Evolutionary conservation across 495 filamentous ascomycete genomes (phyloP).

Genomic region (Talaromyces proteolyticus): DNA sequence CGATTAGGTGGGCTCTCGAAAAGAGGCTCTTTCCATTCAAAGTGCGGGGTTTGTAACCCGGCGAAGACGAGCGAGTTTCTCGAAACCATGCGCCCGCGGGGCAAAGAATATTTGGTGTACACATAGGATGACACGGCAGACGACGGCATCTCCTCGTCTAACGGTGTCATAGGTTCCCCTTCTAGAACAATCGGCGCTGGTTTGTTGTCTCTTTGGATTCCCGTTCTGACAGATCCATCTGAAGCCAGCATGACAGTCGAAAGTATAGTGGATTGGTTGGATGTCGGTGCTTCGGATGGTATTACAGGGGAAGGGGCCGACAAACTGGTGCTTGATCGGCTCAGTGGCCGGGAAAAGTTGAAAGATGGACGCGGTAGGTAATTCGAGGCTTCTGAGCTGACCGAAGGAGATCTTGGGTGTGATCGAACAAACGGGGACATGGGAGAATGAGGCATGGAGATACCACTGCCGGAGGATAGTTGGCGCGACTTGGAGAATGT

Average conservation of each 20-base stretch:
- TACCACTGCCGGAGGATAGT: slow-evolving; percentile 59
- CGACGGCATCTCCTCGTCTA: slow-evolving; percentile 31
- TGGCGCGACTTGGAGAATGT: slow-evolving; percentile 50
- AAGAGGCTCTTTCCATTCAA: slow-evolving; percentile 54
- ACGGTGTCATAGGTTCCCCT: slow-evolving; percentile 14
- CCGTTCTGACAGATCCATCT: slow-evolving; percentile 17
- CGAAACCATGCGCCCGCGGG: slow-evolving; percentile 71
- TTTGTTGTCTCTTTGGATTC: slow-evolving; percentile 21
- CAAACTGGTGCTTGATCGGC: slow-evolving; percentile 63
- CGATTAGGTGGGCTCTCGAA: slow-evolving; percentile 46
- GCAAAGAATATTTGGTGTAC: slow-evolving; percentile 77
- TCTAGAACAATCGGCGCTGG: slow-evolving; percentile 33
- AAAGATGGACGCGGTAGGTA: slow-evolving; percentile 66
- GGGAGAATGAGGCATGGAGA: slow-evolving; percentile 56
- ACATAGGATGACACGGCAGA: slow-evolving; percentile 66
- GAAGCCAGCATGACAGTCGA: slow-evolving; percentile 1
- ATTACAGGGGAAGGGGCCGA: slow-evolving; percentile 17
- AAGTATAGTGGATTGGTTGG: neutral
- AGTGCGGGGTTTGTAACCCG: slow-evolving; percentile 53
- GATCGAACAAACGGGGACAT: slow-evolving; percentile 51
- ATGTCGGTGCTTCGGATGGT: slow-evolving; percentile 17
- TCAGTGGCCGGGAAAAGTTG: slow-evolving; percentile 90
- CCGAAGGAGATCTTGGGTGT: slow-evolving; percentile 68
- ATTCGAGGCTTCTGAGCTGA: slow-evolving; percentile 69
- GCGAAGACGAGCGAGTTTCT: slow-evolving; percentile 62